A percentile compares a stretch with the other conserved stretches of the same genome.
These are phyloP conservation scores for Cryptosporidium tyzzeri DNA, from an alignment of 169 alveolate species.

Conservation along the genomic window DNA sequence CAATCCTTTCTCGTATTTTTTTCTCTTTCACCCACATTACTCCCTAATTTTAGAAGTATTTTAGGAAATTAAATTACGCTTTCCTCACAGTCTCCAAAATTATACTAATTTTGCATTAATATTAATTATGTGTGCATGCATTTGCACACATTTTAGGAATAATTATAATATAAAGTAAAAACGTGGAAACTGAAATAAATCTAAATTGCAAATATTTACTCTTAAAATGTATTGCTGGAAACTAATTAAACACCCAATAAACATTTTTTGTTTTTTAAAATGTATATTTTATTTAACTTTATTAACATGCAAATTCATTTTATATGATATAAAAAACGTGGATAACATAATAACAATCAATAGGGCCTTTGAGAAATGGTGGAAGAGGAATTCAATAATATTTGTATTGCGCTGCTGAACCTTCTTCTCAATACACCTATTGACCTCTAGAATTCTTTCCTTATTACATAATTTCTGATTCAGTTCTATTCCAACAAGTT, in stretches of 20 bases:
- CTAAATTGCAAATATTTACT: background rate
- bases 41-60: background rate
- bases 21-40: background rate
- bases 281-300: slow-evolving; percentile 7
- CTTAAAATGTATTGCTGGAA: background rate
- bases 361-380: slow-evolving; percentile 15
- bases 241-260: background rate
- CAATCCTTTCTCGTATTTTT: background rate
- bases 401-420: background rate
- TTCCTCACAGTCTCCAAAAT: slow-evolving; percentile 2
- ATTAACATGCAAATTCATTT: slow-evolving; percentile 7
- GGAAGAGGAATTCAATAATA: background rate
- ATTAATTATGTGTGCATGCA: slow-evolving; percentile 16
- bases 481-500: background rate
- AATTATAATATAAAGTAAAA: background rate
- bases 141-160: background rate
- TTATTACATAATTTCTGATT: slow-evolving; percentile 23
- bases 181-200: background rate
- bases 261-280: too few relatives aligned
- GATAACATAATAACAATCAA: slow-evolving; percentile 2
- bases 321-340: slow-evolving; percentile 16
- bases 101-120: background rate
- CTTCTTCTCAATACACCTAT: slow-evolving; percentile 13
- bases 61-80: background rate
- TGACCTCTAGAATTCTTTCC: slow-evolving; percentile 17